Evolutionary conservation across 2,329 filamentous ascomycete species (phyloP), one percentile per base, ranked within the genome.

Genomic region (Diaporthe sp.): DNA sequence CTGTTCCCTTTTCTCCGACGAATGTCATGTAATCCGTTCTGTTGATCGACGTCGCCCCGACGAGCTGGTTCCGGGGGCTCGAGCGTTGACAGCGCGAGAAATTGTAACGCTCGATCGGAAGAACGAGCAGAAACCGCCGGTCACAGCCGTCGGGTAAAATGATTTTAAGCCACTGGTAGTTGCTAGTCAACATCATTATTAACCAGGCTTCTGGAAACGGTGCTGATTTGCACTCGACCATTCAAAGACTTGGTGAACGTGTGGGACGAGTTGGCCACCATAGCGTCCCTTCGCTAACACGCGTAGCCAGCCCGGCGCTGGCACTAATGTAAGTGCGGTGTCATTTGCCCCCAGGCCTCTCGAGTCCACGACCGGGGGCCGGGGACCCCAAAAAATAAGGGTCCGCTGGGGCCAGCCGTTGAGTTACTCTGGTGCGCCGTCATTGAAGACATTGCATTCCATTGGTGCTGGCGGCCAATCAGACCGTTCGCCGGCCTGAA

Each of bases 191-290:
- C 22, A 51, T 51, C 37, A 51, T 67, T 49, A 68, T 53, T 53
- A 68, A 53, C 65, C 65, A 68, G 4, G 9, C 58, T 51, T 42
- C 58, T 73, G 37, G 34, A 44, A 65, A 47, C 9, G 47, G 31
- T 65, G 71, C 34, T 39, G 71, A 63, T 65, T 65, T 73, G 71
- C 58, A 13, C 25, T 53, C 47, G 47, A 70, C 55, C 47, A 53
- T 28, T 31, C 47, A 42, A 67, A 28, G 65, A 42, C 47, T 70
- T 53, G 65, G 42, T 70, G 65, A 70, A 70, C 65, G 65, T 70
- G 65, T 70, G 65, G 65, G 65, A 70, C 65, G 49, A 28, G 65
- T 70, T 70, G 65, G 65, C 65, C 63, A 68, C 63, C 49, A 34
- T 42, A 70, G 71, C 37, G 57, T 49, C 44, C 44, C 57, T 39